Conservation (phyloP, 2,329 filamentous ascomycete species). For the Stemphylium vesicarium region DNA sequence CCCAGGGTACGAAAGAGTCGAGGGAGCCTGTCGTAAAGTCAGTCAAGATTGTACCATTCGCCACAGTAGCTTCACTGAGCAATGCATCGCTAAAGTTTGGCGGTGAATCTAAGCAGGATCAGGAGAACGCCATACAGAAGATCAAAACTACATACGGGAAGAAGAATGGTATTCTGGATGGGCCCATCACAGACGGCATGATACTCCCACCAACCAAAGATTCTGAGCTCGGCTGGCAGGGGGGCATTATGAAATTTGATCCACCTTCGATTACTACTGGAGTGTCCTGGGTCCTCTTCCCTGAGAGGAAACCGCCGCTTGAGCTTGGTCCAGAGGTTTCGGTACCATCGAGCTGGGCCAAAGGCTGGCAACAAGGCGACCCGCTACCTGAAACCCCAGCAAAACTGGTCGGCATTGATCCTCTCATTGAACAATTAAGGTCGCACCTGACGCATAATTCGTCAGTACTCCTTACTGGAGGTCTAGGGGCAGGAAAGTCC, state of each 20-base stretch:
- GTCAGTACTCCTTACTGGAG: conserved; percentile 87
- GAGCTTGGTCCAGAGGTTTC: conserved; percentile 78
- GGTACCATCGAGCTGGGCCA: conserved; percentile 61
- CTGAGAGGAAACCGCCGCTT: conserved; percentile 74
- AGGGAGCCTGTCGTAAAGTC: conserved; percentile 63
- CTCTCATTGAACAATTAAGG: conserved; percentile 72
- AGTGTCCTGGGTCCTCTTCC: conserved; percentile 75
- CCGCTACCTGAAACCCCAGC: conserved; percentile 62
- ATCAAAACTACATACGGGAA: conserved; percentile 75
- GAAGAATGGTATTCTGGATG: conserved; percentile 72
- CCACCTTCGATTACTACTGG: conserved; percentile 51
- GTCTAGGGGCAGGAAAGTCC: conserved; percentile 89
- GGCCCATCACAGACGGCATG: conserved; percentile 88
- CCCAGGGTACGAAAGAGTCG: conserved; percentile 42
- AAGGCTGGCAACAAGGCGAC: conserved; percentile 61
- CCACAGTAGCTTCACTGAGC: conserved; percentile 60
- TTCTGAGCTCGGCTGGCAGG: conserved; percentile 71
- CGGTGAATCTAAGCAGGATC: conserved; percentile 82
- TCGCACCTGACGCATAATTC: conserved; percentile 83
- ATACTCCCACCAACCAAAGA: conserved; percentile 69
- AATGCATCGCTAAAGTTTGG: conserved; percentile 80
- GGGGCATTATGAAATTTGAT: conserved; percentile 82
- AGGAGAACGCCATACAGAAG: conserved; percentile 75
- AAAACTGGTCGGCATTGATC: conserved; percentile 82
- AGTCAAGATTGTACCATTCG: conserved; percentile 83